Evolutionary conservation across 495 filamentous ascomycete genomes (phyloP).

Genomic region (Bacidia gigantensis): DNA sequence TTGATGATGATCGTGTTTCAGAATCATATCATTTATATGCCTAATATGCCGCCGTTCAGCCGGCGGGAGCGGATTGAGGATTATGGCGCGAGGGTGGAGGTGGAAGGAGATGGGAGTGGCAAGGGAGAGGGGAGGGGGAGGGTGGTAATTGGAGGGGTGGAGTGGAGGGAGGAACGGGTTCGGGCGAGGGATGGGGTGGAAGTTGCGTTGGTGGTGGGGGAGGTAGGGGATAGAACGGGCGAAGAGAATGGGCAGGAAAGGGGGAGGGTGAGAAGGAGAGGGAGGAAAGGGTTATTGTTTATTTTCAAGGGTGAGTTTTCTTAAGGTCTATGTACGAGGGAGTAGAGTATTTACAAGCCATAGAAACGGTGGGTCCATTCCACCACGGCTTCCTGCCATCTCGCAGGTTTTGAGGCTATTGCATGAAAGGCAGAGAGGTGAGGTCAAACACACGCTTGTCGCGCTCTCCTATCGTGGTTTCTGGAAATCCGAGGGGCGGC

Average conservation of each 20-base stretch:
- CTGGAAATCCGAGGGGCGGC: constrained; percentile 61
- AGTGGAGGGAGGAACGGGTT: constrained; percentile 45
- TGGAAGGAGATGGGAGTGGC: too few species aligned
- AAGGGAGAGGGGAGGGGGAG: not conserved
- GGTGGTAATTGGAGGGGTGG: constrained; percentile 27
- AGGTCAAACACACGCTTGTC: constrained; percentile 27
- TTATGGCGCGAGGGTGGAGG: constrained; percentile 29
- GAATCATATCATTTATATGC: constrained; percentile 77
- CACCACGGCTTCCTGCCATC: constrained; percentile 54
- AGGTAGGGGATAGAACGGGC: constrained; percentile 22
- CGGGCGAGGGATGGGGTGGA: constrained; percentile 46
- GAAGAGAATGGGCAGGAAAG: not conserved
- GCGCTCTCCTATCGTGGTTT: constrained; percentile 65
- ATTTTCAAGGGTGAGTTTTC: constrained; percentile 38
- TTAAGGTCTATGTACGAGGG: not conserved
- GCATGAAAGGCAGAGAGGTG: not conserved
- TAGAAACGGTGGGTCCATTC: constrained; percentile 25
- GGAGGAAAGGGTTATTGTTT: constrained; percentile 26
- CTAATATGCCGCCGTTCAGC: constrained; percentile 49
- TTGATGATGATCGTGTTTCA: constrained; percentile 68
- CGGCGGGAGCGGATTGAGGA: constrained; percentile 41
- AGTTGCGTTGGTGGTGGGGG: constrained; percentile 29
- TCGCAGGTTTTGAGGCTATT: constrained; percentile 8
- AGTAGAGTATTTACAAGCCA: not conserved
- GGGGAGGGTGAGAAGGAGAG: not conserved